Base-by-base conservation (phyloP, 2,329 filamentous ascomycete genomes). In the Monascus ruber region DNA sequence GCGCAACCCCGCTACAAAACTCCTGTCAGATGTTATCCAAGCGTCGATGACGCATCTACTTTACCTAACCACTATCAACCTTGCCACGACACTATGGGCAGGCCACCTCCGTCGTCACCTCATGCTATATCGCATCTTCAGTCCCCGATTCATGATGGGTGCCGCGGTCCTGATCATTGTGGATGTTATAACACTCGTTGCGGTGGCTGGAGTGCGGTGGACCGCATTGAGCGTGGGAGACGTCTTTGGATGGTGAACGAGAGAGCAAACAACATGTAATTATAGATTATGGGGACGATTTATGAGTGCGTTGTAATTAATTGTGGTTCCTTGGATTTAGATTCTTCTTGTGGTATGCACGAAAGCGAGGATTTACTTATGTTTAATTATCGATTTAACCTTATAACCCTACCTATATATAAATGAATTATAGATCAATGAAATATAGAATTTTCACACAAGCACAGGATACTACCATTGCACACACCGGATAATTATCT, bases 111-210 rank as follows among this genome's bases (percentile, higher is more conserved):
- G 91, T 39, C 74, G 91, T 37, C 91, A 98, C 68, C 72, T 98
- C 46, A 98, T 98, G 91, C 73, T 98, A 26, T 98, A 91, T 65
- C 76, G 91, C 33, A 86, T 98, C 33, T 98, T 98, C 56, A 81
- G 76, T 64, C 91, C 91, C 35, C 70, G 89, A 26, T 98, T 89
- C 66, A 85, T 98, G 82, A 74, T 85, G 58, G 86, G 82, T 0
- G 81, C 79, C 0, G 64, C 74, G 3, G 73, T 83, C 36, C 59
- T 96, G 42, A 54, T 89, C 10, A 71, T 88, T 25, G 79, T 94
- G 6, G 89, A 96, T 55, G 72, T 91, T 2, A 74, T 75, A 1
- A 72, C 91, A 5, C 46, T 80, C 9, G 71, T 94, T 10, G 77
- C 79, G n/a, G 59, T 95, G 41, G 66, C 77, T 26, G 87, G 85